Percentiles rank a stretch among this genome's conserved stretches.
phyloP scores from a whole-genome alignment of 2,329 filamentous ascomycete species.

The Diaporthe citriasiana region DNA sequence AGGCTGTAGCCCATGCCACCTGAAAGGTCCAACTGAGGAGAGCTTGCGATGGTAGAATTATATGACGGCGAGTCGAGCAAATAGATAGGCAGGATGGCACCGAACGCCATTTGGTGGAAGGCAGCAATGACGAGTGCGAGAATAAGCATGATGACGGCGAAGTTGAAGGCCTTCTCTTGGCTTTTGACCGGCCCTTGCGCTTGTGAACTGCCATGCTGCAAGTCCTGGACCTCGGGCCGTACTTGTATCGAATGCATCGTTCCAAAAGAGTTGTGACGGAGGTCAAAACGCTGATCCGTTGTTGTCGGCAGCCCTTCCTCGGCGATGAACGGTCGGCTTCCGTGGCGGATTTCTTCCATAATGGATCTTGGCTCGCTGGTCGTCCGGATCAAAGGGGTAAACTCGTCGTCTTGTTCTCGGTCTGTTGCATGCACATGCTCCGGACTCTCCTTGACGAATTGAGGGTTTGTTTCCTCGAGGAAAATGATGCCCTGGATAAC shows the following conservation, averaged over 20 bases:
- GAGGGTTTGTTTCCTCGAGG: conserved; percentile 62
- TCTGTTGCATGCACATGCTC: conserved; percentile 45
- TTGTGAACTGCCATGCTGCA: conserved; percentile 30
- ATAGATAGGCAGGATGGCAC: conserved; percentile 58
- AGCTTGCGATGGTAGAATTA: conserved; percentile 18
- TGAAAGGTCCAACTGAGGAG: conserved; percentile 55
- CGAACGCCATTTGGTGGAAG: conserved; percentile 63
- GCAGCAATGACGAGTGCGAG: conserved; percentile 57
- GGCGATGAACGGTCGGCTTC: conserved; percentile 48
- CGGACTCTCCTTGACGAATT: conserved; percentile 36
- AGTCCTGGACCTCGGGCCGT: conserved; percentile 43
- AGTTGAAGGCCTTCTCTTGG: conserved; percentile 53
- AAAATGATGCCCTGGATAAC: conserved; percentile 75
- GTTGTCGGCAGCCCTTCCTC: conserved; percentile 54
- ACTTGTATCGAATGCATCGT: conserved; percentile 58
- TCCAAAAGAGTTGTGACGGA: conserved; percentile 56
- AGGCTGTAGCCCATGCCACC: conserved; percentile 77
- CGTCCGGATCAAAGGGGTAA: conserved; percentile 48
- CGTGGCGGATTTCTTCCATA: conserved; percentile 44
- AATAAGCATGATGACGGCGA: conserved; percentile 59
- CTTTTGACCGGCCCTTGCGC: conserved; percentile 41
- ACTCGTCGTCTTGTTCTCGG: conserved; percentile 49
- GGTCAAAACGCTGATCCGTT: conserved; percentile 54
- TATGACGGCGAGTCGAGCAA: conserved; percentile 55
- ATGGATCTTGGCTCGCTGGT: conserved; percentile 47